These are phyloP conservation scores for Salisapilia sapeloensis DNA, from an alignment of 352 stramenopile genomes.

Conservation along the genomic window DNA sequence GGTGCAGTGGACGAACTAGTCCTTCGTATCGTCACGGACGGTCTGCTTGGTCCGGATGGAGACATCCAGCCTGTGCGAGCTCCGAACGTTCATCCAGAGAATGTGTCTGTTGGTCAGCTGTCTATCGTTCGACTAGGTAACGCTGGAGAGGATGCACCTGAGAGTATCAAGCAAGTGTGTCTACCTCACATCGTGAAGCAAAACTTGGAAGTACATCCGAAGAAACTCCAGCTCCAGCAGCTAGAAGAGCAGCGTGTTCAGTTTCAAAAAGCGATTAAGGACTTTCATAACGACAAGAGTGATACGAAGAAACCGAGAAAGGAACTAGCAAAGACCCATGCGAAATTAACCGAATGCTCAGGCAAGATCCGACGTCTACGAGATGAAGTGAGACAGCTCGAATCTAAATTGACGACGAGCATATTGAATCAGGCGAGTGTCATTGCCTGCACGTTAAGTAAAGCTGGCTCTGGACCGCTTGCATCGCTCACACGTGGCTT, in stretches of 20 bases:
- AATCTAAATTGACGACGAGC: conserved; percentile 48
- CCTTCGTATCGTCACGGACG: conserved; percentile 71
- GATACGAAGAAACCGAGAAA: conserved; percentile 14
- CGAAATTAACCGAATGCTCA: conserved; percentile 47
- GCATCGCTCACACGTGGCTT: conserved; percentile 65
- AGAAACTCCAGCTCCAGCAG: conserved; percentile 36
- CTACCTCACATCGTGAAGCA: conserved; percentile 70
- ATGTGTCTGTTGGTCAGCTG: conserved; percentile 19
- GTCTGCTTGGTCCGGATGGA: conserved; percentile 42
- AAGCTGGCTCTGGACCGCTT: conserved; percentile 59
- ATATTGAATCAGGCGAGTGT: conserved; percentile 69
- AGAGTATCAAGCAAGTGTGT: conserved; percentile 55
- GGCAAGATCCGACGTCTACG: conserved; percentile 67
- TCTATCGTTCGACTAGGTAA: conserved; percentile 74
- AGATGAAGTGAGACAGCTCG: conserved; percentile 63
- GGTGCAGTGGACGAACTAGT: conserved; percentile 83
- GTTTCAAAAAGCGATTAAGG: conserved; percentile 40
- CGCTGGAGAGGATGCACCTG: conserved; percentile 51
- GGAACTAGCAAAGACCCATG: conserved; percentile 50
- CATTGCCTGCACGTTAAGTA: conserved; percentile 78
- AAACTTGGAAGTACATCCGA: conserved; percentile 67
- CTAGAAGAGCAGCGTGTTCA: conserved; percentile 50
- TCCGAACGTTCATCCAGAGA: conserved; percentile 47
- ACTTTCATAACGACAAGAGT: conserved; percentile 46
- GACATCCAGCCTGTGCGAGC: conserved; percentile 33